phyloP scores from a whole-genome alignment of 2,329 filamentous ascomycete species.

The Fusarium continuum region DNA sequence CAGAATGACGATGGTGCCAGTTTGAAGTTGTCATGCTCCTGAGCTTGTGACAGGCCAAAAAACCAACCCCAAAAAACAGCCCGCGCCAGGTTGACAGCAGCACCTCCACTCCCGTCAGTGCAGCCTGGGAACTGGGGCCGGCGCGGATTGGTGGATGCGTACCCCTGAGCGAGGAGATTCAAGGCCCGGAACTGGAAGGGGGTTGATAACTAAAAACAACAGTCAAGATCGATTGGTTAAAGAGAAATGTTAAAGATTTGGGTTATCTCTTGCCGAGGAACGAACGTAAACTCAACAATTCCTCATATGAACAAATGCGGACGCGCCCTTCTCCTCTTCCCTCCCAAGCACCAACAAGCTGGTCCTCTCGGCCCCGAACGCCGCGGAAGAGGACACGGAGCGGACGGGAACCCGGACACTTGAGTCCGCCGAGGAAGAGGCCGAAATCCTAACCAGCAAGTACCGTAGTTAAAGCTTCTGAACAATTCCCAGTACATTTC shows the following conservation, averaged over 20 bases:
- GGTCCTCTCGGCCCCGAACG: background rate
- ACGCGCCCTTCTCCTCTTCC: background rate
- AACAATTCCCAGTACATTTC: conserved; percentile 30
- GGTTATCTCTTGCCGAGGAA: conserved; percentile 7
- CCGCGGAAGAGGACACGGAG: conserved; percentile 7
- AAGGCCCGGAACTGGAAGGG: conserved; percentile 3
- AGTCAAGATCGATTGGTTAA: conserved; percentile 18
- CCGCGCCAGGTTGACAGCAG: background rate
- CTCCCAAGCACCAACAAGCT: background rate
- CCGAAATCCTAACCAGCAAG: background rate
- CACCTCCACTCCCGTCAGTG: conserved; percentile 4
- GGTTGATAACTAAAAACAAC: conserved; percentile 2
- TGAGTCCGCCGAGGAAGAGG: conserved; percentile 6
- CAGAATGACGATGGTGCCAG: conserved; percentile 36
- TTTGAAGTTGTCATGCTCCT: conserved; percentile 32
- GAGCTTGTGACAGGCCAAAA: conserved; percentile 31
- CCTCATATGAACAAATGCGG: conserved; percentile 5
- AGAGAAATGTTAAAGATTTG: background rate
- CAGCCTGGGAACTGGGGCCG: conserved; percentile 2
- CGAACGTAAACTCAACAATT: conserved; percentile 6
- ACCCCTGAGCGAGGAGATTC: conserved; percentile 18
- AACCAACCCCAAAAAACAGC: no score
- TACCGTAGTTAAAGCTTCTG: no score
- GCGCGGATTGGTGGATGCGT: conserved; percentile 27
- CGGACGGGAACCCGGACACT: conserved; percentile 9